These are phyloP conservation scores for Microcyclosporella mali DNA, from an alignment of 2,329 filamentous ascomycete genomes.

Conservation along the genomic window DNA sequence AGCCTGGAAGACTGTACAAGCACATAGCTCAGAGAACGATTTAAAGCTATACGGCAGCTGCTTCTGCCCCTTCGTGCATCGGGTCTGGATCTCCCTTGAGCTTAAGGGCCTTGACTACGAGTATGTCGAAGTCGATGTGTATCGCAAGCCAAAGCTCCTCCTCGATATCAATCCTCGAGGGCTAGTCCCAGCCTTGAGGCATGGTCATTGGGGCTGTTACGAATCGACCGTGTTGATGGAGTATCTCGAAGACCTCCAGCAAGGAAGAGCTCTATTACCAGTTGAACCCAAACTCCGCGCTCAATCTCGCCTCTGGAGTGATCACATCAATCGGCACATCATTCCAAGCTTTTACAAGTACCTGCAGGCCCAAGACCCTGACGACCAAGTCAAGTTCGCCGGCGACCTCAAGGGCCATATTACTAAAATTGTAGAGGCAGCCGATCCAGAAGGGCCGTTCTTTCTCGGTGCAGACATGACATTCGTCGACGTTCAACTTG, in stretches of 20 bases:
- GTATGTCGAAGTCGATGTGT: slow-evolving; percentile 80
- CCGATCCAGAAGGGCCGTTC: slow-evolving; percentile 58
- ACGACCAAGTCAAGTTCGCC: slow-evolving; percentile 54
- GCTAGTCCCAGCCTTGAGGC: slow-evolving; percentile 67
- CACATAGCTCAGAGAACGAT: slow-evolving; percentile 62
- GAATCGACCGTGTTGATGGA: slow-evolving; percentile 79
- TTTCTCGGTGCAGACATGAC: slow-evolving; percentile 55
- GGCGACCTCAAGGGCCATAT: slow-evolving; percentile 62
- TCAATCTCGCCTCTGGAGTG: slow-evolving; percentile 70
- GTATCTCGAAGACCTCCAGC: slow-evolving; percentile 73
- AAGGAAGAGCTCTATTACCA: slow-evolving; percentile 58
- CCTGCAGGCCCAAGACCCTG: slow-evolving; percentile 57
- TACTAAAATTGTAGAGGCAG: slow-evolving; percentile 52
- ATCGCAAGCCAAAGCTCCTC: slow-evolving; percentile 63
- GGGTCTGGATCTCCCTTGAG: slow-evolving; percentile 84
- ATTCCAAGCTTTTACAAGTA: slow-evolving; percentile 71
- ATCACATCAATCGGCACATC: slow-evolving; percentile 73
- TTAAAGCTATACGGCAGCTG: slow-evolving; percentile 76
- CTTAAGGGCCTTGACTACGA: slow-evolving; percentile 72
- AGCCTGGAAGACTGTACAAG: slow-evolving; percentile 62
- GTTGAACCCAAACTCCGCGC: slow-evolving; percentile 62
- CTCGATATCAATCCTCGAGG: slow-evolving; percentile 71
- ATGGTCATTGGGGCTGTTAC: slow-evolving; percentile 75
- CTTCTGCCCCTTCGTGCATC: slow-evolving; percentile 82
- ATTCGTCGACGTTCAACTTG: slow-evolving; percentile 69